Evolutionary conservation across 176 grass and related monocot species (phyloP).

Genomic region (Thinopyrum elongatum): DNA sequence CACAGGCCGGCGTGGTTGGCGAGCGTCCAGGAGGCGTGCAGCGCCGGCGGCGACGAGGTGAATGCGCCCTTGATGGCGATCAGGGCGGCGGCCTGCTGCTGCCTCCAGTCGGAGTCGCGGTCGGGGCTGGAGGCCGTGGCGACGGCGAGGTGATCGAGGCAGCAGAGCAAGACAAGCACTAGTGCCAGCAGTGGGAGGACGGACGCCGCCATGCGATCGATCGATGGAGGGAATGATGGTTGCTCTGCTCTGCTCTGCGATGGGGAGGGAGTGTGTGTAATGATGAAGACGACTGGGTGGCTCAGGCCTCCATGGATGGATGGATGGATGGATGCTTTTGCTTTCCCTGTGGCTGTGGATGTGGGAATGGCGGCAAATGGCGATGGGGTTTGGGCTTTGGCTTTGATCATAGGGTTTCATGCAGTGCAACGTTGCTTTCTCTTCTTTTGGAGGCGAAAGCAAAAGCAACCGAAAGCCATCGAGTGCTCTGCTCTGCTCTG

Average conservation of each 20-base stretch:
- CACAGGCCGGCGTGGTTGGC: constrained; percentile 43
- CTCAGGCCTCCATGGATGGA: not conserved
- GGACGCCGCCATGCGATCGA: not conserved
- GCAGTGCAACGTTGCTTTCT: constrained; percentile 1
- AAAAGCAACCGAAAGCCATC: not conserved
- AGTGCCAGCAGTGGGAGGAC: not conserved
- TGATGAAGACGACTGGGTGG: not conserved
- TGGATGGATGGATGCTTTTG: constrained; percentile 2
- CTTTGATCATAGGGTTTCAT: not conserved
- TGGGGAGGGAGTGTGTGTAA: not conserved
- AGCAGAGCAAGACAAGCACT: not conserved
- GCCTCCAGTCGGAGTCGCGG: not conserved
- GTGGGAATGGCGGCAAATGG: no score
- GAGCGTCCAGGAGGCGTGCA: constrained; percentile 42
- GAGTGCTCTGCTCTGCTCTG: constrained; percentile 4
- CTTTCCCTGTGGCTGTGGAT: not conserved
- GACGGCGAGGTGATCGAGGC: not conserved
- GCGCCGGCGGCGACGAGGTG: not conserved
- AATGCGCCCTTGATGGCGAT: constrained; percentile 54
- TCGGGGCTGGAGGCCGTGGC: not conserved
- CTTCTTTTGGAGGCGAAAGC: constrained; percentile 28
- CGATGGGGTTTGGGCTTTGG: not conserved
- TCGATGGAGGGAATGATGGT: not conserved
- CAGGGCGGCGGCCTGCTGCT: constrained; percentile 40
- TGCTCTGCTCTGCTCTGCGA: not conserved